Base-by-base conservation (phyloP, 2,329 filamentous ascomycete genomes). In the Rutstroemia sp. region DNA sequence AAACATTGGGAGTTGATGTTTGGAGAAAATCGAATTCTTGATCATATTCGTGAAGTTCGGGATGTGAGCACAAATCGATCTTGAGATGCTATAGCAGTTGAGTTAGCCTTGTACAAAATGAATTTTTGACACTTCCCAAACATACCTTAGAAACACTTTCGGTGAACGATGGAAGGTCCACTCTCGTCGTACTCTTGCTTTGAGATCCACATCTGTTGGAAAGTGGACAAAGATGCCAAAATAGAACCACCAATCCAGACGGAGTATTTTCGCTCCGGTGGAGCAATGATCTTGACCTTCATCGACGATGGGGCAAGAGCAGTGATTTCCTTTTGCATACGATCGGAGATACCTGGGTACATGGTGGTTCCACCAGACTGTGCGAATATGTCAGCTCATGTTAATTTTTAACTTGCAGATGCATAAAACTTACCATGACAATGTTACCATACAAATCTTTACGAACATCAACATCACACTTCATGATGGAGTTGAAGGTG, bases 101-200 rank as follows among this genome's bases (percentile, higher is more conserved):
- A 47, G 21, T 9, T 23, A 12, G 8, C 1, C 16, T 42, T 39
- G 9, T 42, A 3, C 4, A 6, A 21, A 39, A 10, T 25, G 16
- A 18, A 46, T 19, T 14, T 9, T 14, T n/a, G 8, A 5, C 23
- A 9, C 10, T 4, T 34, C 10, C 30, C 4, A 46, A 25, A 18
- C 74, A 70, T 73, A 86, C 85, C 87, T 96, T 96, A 96, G 88
- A 96, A 96, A 90, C 92, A 96, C 90, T 96, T 97, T 87, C 92
- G 90, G 88, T 97, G 92, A 72, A 97, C 92, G 74, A 97, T 97
- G 73, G 92, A 96, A 71, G 92, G 94, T 80, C 92, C 92, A 78
- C 88, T 94, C 90, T 97, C 94, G 83, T 99, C 94, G 87, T 97
- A 97, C 85, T 97, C 92, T 97, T 99, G 94, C 91, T 99, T 99